These are phyloP conservation scores for Tylopilus intermedius DNA, from an alignment of 768 basidiomycete genomes.

Conservation along the genomic window DNA sequence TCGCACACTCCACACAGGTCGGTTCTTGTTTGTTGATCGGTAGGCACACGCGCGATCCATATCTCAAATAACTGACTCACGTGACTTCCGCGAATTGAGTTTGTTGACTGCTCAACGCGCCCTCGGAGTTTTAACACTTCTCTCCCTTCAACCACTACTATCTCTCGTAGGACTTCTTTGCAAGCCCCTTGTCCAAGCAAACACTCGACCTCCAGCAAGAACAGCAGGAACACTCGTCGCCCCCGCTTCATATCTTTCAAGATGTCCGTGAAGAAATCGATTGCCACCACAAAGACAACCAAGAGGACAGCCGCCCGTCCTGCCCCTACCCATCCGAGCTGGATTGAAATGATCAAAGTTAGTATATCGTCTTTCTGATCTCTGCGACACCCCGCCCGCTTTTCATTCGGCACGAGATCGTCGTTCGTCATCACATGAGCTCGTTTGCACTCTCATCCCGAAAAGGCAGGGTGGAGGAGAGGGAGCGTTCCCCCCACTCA, in stretches of 20 bases:
- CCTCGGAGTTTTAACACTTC: constrained; percentile 39
- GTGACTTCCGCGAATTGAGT: constrained; percentile 37
- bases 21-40: constrained; percentile 3
- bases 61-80: constrained; percentile 33
- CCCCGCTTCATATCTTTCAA: constrained; percentile 15
- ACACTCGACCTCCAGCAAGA: constrained; percentile 13
- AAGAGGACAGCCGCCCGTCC: constrained; percentile 32
- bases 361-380: constrained; percentile 21
- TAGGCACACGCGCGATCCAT: constrained; percentile 16
- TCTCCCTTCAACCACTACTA: constrained; percentile 46
- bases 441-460: constrained; percentile 10
- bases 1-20: constrained; percentile 1
- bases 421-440: constrained; percentile 4
- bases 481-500: constrained; percentile 11
- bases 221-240: constrained; percentile 16
- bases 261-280: constrained; percentile 42
- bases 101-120: constrained; percentile 38
- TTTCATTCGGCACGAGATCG: constrained; percentile 4
- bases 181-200: constrained; percentile 11
- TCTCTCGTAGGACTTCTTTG: constrained; percentile 30
- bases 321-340: constrained; percentile 39
- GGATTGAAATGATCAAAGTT: constrained; percentile 84
- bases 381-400: constrained; percentile 12
- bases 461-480: constrained; percentile 42
- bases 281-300: constrained; percentile 41